Percentiles rank a stretch among this genome's conserved stretches.
These are phyloP conservation scores for Anacardium occidentale DNA, from an alignment of 345 rosid species.

Conservation along the genomic window DNA sequence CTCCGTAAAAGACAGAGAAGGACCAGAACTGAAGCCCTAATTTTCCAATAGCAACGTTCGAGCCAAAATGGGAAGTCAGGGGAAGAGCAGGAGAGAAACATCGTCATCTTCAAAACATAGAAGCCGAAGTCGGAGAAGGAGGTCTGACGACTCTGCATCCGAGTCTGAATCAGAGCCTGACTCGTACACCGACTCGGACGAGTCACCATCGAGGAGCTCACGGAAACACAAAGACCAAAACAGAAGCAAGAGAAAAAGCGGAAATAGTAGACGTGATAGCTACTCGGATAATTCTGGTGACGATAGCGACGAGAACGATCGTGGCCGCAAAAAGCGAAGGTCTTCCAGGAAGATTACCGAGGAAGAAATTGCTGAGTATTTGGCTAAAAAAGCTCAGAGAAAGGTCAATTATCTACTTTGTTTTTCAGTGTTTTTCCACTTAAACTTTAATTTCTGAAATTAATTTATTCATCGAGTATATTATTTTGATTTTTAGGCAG, in stretches of 20 bases:
- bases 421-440: constrained; percentile 6
- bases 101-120: constrained; percentile 28
- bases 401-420: constrained; percentile 45
- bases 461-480: constrained; percentile 12
- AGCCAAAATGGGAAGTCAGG: constrained; percentile 12
- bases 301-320: constrained; percentile 40
- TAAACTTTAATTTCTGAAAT: not conserved
- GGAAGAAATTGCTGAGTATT: constrained; percentile 65
- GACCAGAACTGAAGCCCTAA: not conserved
- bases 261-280: constrained; percentile 26
- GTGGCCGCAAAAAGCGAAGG: constrained; percentile 41
- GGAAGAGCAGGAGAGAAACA: constrained; percentile 13
- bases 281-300: constrained; percentile 33
- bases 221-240: constrained; percentile 23
- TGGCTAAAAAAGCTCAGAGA: constrained; percentile 75
- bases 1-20: not conserved
- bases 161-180: constrained; percentile 37
- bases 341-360: constrained; percentile 56
- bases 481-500: constrained; percentile 47
- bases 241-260: constrained; percentile 31
- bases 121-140: constrained; percentile 29
- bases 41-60: not conserved
- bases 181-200: constrained; percentile 27
- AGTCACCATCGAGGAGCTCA: constrained; percentile 37
- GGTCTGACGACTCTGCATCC: constrained; percentile 18